These are phyloP conservation scores for Erodium moschatum DNA, from an alignment of 441 rosid species.

Conservation along the genomic window DNA sequence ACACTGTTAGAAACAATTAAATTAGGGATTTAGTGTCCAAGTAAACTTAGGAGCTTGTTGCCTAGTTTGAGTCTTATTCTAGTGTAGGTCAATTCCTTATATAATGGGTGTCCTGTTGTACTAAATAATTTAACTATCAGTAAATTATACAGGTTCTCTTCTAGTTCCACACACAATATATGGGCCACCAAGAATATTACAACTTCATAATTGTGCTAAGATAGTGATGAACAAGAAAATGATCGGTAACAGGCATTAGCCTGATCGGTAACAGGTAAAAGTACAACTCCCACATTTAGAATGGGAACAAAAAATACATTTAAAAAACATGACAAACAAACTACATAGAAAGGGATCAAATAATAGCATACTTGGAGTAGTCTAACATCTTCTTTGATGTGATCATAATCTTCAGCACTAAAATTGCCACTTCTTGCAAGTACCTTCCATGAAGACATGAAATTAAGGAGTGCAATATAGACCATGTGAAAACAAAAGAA, in stretches of 20 bases:
- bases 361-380: conserved; percentile 48
- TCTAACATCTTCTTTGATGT: conserved; percentile 53
- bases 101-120: too few relatives aligned
- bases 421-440: conserved; percentile 56
- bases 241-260: not conserved
- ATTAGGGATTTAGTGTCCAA: too few relatives aligned
- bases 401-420: conserved; percentile 66
- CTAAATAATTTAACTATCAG: too few relatives aligned
- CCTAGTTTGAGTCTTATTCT: too few relatives aligned
- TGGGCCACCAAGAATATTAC: not conserved
- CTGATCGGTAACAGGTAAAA: not conserved
- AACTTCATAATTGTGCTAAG: not conserved
- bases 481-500: conserved; percentile 10
- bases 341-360: not conserved
- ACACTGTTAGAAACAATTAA: not conserved
- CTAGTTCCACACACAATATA: too few relatives aligned
- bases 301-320: not conserved
- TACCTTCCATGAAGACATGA: conserved; percentile 37
- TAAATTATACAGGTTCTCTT: too few relatives aligned
- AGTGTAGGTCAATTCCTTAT: too few relatives aligned
- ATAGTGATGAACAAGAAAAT: not conserved
- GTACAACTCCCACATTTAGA: not conserved
- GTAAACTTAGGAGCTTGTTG: too few relatives aligned
- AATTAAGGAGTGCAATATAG: conserved; percentile 21
- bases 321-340: not conserved